Percentiles rank a stretch among this genome's conserved stretches.
These are phyloP conservation scores for Fusarium tricinctum DNA, from an alignment of 2,329 filamentous ascomycete species.

Conservation along the genomic window DNA sequence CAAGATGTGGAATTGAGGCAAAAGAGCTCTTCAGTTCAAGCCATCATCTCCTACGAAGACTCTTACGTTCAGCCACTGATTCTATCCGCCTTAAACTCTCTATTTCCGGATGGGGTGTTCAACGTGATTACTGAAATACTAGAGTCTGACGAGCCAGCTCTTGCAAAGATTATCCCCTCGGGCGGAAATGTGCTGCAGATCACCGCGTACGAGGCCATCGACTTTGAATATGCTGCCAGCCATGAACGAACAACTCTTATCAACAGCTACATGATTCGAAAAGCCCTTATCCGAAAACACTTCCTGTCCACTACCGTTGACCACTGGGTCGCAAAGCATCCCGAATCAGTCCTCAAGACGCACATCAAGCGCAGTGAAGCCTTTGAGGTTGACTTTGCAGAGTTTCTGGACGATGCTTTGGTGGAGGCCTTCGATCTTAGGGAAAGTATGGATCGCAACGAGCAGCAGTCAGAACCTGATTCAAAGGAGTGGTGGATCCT, in stretches of 20 bases:
- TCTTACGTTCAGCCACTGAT: conserved; percentile 91
- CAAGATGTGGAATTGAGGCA: conserved; percentile 43
- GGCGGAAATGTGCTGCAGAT: conserved; percentile 77
- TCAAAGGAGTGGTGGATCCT: conserved; percentile 94
- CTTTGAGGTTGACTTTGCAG: conserved; percentile 96
- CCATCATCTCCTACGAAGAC: conserved; percentile 87
- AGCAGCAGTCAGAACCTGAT: conserved; percentile 44
- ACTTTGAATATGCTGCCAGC: conserved; percentile 80
- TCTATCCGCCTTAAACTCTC: conserved; percentile 74
- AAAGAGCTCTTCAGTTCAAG: conserved; percentile 62
- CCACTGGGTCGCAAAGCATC: conserved; percentile 89
- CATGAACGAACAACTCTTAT: conserved; percentile 75
- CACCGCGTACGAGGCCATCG: conserved; percentile 86
- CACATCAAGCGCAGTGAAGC: conserved; percentile 85
- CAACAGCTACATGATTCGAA: conserved; percentile 95
- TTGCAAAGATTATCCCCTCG: conserved; percentile 55
- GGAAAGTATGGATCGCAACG: conserved; percentile 81
- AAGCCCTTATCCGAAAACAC: conserved; percentile 96
- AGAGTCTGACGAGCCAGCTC: conserved; percentile 51
- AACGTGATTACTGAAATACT: conserved; percentile 66
- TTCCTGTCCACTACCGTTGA: conserved; percentile 87
- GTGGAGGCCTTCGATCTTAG: conserved; percentile 90
- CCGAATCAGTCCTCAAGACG: conserved; percentile 73
- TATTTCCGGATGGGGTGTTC: conserved; percentile 69
- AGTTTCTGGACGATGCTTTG: conserved; percentile 94